These are phyloP conservation scores for Huntiella moniliformis DNA, from an alignment of 2,329 filamentous ascomycete species.

Conservation along the genomic window DNA sequence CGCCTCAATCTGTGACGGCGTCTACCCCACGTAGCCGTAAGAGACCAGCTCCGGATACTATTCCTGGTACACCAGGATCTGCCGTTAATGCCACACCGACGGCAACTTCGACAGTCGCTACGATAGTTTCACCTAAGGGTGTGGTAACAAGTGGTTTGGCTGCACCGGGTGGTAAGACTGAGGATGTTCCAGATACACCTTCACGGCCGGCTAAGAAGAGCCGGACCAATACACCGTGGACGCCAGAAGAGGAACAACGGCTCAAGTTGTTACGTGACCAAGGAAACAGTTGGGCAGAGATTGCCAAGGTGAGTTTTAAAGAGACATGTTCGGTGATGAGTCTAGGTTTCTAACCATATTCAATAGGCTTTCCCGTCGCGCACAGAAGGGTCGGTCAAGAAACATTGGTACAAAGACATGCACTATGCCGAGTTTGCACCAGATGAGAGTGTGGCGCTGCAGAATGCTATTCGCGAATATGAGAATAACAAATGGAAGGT, in stretches of 20 bases:
- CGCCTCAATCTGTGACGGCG: conserved; percentile 17
- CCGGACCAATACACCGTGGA: conserved; percentile 97
- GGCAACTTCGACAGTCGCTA: conserved; percentile 17
- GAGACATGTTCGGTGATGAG: not conserved
- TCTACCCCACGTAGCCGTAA: conserved; percentile 20
- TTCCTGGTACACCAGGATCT: conserved; percentile 14
- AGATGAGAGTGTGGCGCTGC: conserved; percentile 70
- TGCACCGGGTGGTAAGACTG: conserved; percentile 13
- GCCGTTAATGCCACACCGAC: conserved; percentile 18
- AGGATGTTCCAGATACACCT: not conserved
- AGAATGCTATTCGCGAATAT: conserved; percentile 95
- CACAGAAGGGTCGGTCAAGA: conserved; percentile 96
- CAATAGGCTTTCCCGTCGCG: conserved; percentile 68
- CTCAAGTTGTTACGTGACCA: conserved; percentile 88
- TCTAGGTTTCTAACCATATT: not conserved
- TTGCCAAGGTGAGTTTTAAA: conserved; percentile 77
- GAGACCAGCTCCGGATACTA: conserved; percentile 22
- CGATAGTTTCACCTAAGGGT: conserved; percentile 11
- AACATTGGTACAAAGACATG: conserved; percentile 99
- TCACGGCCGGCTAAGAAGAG: conserved; percentile 55
- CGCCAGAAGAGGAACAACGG: conserved; percentile 76
- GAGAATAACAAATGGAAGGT: conserved; percentile 98
- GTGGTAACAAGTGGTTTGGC: conserved; percentile 19
- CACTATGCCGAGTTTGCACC: conserved; percentile 97
- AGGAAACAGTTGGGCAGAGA: conserved; percentile 91